phyloP scores from a whole-genome alignment of 495 filamentous ascomycete genomes.

The Penicillium crystallinum region DNA sequence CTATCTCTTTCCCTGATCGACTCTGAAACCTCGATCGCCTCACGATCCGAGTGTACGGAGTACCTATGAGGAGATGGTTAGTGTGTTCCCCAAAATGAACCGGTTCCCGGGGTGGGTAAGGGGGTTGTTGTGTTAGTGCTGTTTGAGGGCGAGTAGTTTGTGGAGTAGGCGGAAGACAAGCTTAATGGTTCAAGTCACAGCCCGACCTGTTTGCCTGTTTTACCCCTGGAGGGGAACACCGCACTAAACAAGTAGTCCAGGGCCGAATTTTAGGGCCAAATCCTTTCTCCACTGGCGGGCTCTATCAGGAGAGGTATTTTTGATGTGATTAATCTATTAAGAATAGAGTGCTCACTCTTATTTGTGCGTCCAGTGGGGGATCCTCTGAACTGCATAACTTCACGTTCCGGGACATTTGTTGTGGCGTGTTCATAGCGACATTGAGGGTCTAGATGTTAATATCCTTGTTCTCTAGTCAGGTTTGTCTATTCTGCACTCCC shows the following conservation, averaged over 20 bases:
- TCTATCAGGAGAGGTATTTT: not conserved
- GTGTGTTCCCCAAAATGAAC: conserved; percentile 4
- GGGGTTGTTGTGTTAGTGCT: conserved; percentile 8
- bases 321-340: not conserved
- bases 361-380: not conserved
- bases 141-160: conserved; percentile 12
- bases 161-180: conserved; percentile 5
- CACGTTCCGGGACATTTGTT: too few species aligned
- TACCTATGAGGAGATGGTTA: too few species aligned
- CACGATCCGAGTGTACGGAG: conserved; percentile 1
- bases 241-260: not conserved
- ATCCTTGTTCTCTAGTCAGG: not conserved
- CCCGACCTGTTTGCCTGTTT: not conserved
- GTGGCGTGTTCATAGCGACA: too few species aligned
- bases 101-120: conserved; percentile 13
- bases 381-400: not conserved
- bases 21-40: conserved; percentile 23
- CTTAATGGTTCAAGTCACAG: not conserved
- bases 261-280: not conserved
- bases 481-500: too few species aligned
- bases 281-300: not conserved
- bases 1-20: conserved; percentile 8
- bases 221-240: not conserved
- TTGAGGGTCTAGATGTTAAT: not conserved
- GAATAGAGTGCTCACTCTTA: not conserved